phyloP scores from a whole-genome alignment of 208 protist species.

The Borovskyia barvae region DNA sequence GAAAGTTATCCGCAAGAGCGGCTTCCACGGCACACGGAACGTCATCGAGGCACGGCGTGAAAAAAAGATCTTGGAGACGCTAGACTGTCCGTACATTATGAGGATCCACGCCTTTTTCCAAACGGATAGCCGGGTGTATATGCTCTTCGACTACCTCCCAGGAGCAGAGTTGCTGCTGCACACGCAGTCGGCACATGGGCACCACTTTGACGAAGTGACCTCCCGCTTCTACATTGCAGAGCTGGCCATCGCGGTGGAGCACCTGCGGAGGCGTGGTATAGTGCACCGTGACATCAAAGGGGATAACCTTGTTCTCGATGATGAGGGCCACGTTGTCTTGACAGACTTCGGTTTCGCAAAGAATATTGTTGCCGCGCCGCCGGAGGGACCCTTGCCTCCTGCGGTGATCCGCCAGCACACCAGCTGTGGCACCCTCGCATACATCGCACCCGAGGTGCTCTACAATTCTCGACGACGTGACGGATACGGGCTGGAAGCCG shows the following conservation, averaged over 20 bases:
- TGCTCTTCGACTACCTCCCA: constrained; percentile 91
- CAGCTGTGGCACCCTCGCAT: constrained; percentile 86
- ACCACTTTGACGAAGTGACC: constrained; percentile 50
- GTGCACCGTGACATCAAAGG: constrained; percentile 89
- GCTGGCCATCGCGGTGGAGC: constrained; percentile 80
- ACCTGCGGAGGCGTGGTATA: constrained; percentile 75
- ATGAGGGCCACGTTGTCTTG: constrained; percentile 72
- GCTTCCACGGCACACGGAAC: constrained; percentile 54
- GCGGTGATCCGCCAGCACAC: constrained; percentile 53
- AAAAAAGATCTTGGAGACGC: constrained; percentile 50
- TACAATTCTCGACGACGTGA: constrained; percentile 20
- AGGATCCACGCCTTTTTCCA: constrained; percentile 81
- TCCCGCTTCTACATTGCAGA: constrained; percentile 91
- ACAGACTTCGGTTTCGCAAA: constrained; percentile 90
- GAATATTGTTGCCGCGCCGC: constrained; percentile 22
- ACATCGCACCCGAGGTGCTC: constrained; percentile 89
- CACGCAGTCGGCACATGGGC: constrained; percentile 53
- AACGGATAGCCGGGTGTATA: constrained; percentile 80
- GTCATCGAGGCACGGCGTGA: constrained; percentile 72
- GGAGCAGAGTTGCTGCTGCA: constrained; percentile 94
- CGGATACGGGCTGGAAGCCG: constrained; percentile 73
- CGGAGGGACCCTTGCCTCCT: constrained; percentile 1
- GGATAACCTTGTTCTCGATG: constrained; percentile 84
- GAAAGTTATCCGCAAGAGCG: constrained; percentile 69
- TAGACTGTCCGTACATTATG: constrained; percentile 89